phyloP scores from a whole-genome alignment of 139 green algal species.

The Astrephomene gubernaculifera region DNA sequence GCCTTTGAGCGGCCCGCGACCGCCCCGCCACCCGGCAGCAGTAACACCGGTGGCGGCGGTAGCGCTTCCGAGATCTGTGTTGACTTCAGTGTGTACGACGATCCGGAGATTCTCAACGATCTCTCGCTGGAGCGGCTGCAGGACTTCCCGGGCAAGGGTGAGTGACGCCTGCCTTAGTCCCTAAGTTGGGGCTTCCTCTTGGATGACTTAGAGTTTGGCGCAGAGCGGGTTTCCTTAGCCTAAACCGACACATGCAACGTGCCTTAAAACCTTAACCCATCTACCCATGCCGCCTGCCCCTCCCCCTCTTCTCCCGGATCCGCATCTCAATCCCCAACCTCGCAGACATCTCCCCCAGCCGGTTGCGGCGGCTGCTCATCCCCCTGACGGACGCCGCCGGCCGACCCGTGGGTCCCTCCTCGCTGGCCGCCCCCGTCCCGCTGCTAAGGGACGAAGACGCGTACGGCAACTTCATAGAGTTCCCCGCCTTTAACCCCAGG shows the following conservation, averaged over 20 bases:
- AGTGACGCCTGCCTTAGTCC: not conserved
- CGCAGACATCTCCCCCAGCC: constrained; percentile 44
- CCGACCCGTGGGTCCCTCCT: constrained; percentile 13
- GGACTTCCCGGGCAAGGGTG: constrained; percentile 35
- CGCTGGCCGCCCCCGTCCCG: constrained; percentile 25
- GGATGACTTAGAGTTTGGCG: no score
- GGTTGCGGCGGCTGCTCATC: constrained; percentile 51
- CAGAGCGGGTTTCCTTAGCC: no score
- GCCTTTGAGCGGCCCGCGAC: constrained; percentile 62
- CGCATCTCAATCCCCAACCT: not conserved
- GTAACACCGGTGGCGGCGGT: not conserved
- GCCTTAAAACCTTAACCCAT: no score
- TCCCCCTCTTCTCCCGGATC: no score
- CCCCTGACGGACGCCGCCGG: constrained; percentile 33
- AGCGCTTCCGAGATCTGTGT: constrained; percentile 62
- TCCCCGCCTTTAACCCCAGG: constrained; percentile 57
- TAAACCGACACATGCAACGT: no score
- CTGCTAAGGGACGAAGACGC: constrained; percentile 22
- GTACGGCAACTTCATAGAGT: constrained; percentile 65
- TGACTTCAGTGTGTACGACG: constrained; percentile 74
- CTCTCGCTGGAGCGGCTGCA: constrained; percentile 52
- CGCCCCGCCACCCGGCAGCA: no score
- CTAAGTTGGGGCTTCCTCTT: no score
- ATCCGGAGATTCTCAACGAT: constrained; percentile 63
- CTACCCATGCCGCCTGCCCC: no score